Base-by-base conservation (phyloP, 768 basidiomycete genomes). In the Agaricus blazei region DNA sequence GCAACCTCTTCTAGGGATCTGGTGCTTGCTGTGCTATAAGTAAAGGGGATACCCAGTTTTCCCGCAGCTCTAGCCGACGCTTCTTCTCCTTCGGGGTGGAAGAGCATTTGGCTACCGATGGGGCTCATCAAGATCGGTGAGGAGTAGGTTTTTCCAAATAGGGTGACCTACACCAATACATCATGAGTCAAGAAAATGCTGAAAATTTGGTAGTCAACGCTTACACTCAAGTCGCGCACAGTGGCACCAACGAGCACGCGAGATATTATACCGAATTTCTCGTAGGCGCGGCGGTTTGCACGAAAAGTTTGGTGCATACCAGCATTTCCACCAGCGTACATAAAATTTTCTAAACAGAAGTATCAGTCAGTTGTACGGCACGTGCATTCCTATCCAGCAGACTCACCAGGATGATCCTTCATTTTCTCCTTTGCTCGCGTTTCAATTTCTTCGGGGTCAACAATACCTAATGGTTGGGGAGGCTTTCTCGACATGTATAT, bases 1-100 rank as follows among this genome's bases (percentile, higher is more conserved):
- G 84, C 92, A 19, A 93, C 84, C 43, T 82, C 81, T 65, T 93
- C 90, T 56, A 93, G 86, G 9, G 83, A 80, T 26, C 86, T 80
- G 29, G 77, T 73, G 1, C 87, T 78, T 4, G 90, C 89, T 0
- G 89, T 86, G 60, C 88, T 90, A 68, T 94, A 77, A 59, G 87
- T 83, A 63, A 79, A 85, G 0, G 89, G 85, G 3, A 93, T 69
- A 0, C 80, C 79, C 4, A 90, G 71, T 12, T 75, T 80, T 7
- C 68, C 73, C 0, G 83, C 89, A 0, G 88, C 89, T 0, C 77
- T 75, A 0, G 90, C 87, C 3, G 81, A 73, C 1, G 83, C 88
- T 23, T 88, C 68, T 63, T 93, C 93, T 1, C 77, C 91, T 42
- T 87, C 87, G 4, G 77, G 69, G 58, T 85, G 80, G 59, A 90